Base-by-base conservation (phyloP, 2,329 filamentous ascomycete species). In the Dryadomyces quercivorus region DNA sequence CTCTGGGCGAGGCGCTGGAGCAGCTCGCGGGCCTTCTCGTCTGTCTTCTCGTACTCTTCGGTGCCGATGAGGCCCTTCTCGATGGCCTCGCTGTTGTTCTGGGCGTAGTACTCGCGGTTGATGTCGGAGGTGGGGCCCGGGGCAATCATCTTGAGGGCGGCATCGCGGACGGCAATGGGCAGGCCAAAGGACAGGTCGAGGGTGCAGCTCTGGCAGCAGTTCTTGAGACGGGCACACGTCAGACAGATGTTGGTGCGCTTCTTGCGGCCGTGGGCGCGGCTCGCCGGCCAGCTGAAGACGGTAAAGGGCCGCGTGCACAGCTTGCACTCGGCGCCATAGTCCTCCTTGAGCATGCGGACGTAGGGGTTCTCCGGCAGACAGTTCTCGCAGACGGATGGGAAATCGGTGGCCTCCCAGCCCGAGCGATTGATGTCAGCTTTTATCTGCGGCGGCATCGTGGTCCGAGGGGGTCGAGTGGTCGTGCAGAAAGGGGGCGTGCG, bases 131-230 rank as follows among this genome's bases (percentile, higher is more conserved):
- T 81, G 0, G 93, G 93, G 0, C 93, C 93, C 0, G 93, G 91
- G 0, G 92, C 91, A 45, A 97, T 88, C 86, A 98, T 95, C 75
- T 97, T 97, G 59, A 98, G 76, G 5, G 94, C 93, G 3, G 93
- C 93, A 74, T 98, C 93, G 65, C 93, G 84, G 56, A 98, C 88
- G 15, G 91, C 87, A 64, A 98, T 95, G 12, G 93, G 93, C 31
- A 98, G 76, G 22, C 93, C 94, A 65, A 97, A 98, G 13, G 88
- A 92, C 57, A 98, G 74, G 76, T 98, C 93, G 53, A 98, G 84
- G 89, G 97, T 97, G 75, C 93, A 98, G 72, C 86, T 92, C 74
- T 98, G 93, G 66, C 93, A 98, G 74, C 93, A 97, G 74, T 98
- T 98, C 72, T 98, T 98, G 61, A 97, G 78, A 47, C 93, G 86